Base-by-base conservation (phyloP, 768 basidiomycete genomes). In the Russula sp. region DNA sequence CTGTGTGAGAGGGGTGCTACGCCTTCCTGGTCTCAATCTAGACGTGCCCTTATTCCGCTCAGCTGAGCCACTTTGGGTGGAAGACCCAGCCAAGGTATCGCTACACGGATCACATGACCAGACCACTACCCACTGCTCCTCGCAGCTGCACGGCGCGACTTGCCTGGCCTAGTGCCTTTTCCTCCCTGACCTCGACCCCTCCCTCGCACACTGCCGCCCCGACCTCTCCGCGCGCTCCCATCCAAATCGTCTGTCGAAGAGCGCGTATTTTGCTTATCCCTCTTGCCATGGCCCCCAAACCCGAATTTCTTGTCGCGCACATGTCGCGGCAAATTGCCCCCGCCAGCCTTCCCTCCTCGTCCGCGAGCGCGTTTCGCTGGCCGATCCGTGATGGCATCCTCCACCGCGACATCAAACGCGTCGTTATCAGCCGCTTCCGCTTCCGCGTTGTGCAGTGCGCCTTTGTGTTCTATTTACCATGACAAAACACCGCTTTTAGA, bases 361-460 rank as follows among this genome's bases (percentile, higher is more conserved):
- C 25, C 25, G 25, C 25, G 25, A 29, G 75, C 70, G n/a, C 81
- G 81, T 58, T 88, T 87, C 59, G 83, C 78, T 11, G 88, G 87
- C 14, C 82, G 82, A 67, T 88, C 86, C 34, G 86, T 74, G 67
- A 95, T 84, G 10, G 92, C 93, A 61, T 96, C 90, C 71, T 98
- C 93, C 39, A 97, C 84, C 0, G 89, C 88, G 61, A 98, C 81
- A 69, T 95, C 93, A 69, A 97, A 97, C 34, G 83, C 87, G 6
- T 79, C 85, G 58, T 81, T 85, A 16, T 78, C 25, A 29, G 2
- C 25, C 25, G 25, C 25, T 29, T 29, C 83, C 18, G 72, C 78
- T 49, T 79, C 77, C 10, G 80, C 78, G 39, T 82, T 84, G 67
- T 92, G 88, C 67, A 92, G 75, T 42, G 86, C 83, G 61, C 88